These are phyloP conservation scores for Globisporangium heterothallicum DNA, from an alignment of 352 stramenopile species.

Conservation along the genomic window DNA sequence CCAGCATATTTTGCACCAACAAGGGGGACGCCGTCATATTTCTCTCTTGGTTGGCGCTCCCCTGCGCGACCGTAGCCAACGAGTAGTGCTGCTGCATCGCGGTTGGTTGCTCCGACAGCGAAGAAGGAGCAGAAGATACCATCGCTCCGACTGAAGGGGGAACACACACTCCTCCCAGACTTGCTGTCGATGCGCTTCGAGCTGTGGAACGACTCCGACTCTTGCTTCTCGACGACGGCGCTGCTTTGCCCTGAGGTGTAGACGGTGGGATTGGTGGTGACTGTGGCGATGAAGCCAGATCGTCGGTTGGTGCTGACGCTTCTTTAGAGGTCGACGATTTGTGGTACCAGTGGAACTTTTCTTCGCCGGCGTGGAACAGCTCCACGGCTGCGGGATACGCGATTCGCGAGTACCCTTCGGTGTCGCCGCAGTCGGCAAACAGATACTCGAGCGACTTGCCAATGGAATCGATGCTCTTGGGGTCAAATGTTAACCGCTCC, in stretches of 20 bases:
- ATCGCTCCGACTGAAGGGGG: background rate
- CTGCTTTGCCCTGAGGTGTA: background rate
- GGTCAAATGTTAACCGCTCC: conserved; percentile 34
- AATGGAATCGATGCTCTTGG: conserved; percentile 22
- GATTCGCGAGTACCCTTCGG: conserved; percentile 31
- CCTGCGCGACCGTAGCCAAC: conserved; percentile 18
- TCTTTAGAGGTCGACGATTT: conserved; percentile 23
- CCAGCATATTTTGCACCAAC: conserved; percentile 40
- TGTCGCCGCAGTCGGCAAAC: conserved; percentile 44
- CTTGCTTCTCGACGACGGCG: background rate
- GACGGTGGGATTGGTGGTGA: conserved; percentile 1
- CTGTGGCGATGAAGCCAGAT: background rate
- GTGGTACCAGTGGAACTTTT: conserved; percentile 66
- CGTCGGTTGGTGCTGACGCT: conserved; percentile 3
- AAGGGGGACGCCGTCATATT: conserved; percentile 24
- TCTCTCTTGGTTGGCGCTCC: conserved; percentile 23
- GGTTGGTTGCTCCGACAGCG: background rate
- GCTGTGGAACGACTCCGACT: background rate
- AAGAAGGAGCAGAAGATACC: background rate
- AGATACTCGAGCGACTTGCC: conserved; percentile 20
- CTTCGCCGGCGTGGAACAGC: conserved; percentile 44
- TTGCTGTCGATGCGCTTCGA: background rate
- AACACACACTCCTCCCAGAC: background rate
- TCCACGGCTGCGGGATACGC: conserved; percentile 19
- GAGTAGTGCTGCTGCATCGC: conserved; percentile 15